phyloP scores from a whole-genome alignment of 441 rosid species.

The Raphanus hybrid region DNA sequence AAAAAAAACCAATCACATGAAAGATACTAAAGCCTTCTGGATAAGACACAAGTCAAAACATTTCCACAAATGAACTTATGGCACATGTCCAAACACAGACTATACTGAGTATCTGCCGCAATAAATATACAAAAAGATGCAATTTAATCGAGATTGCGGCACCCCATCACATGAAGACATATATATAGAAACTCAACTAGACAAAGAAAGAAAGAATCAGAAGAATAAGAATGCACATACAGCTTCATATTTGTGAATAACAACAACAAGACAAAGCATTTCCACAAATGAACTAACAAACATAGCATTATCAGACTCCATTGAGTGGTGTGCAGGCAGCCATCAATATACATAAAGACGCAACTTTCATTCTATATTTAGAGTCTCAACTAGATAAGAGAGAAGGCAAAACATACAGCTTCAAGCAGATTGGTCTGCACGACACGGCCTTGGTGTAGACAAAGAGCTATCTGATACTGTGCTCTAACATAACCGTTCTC shows the following conservation, averaged over 20 bases:
- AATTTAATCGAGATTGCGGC: neutral
- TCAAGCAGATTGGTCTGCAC: slow-evolving; percentile 55
- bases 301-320: slow-evolving; percentile 2
- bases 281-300: slow-evolving; percentile 25
- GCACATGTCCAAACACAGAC: slow-evolving; percentile 22
- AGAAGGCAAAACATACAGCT: slow-evolving; percentile 58
- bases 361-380: neutral
- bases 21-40: neutral
- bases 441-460: slow-evolving; percentile 73
- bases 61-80: slow-evolving; percentile 17
- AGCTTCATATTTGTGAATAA: slow-evolving; percentile 48
- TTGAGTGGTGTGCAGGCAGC: neutral
- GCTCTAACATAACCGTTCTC: slow-evolving; percentile 72
- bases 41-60: neutral
- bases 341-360: neutral
- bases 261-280: neutral
- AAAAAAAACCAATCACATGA: neutral
- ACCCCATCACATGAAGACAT: neutral
- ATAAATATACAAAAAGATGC: slow-evolving; percentile 7
- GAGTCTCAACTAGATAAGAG: neutral
- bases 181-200: slow-evolving; percentile 8
- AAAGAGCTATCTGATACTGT: slow-evolving; percentile 92
- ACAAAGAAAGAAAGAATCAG: slow-evolving; percentile 3
- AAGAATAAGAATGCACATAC: slow-evolving; percentile 46
- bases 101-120: neutral